Percentiles rank a stretch among this genome's conserved stretches.
phyloP scores from a whole-genome alignment of 176 grass and related monocot genomes.

The Oryza coarctata region DNA sequence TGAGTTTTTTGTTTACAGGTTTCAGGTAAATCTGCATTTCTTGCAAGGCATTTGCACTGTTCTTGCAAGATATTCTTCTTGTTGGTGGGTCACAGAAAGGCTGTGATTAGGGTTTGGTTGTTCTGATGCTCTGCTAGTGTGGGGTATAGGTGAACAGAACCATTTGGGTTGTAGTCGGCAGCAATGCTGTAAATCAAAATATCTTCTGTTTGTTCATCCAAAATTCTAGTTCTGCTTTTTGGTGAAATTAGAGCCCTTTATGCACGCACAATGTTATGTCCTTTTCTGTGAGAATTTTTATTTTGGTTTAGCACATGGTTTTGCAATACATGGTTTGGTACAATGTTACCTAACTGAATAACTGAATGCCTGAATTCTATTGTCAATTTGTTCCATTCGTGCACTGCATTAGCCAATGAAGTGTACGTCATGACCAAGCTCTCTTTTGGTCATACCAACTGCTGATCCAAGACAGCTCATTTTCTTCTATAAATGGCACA shows the following conservation, averaged over 20 bases:
- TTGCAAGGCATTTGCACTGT: conserved; percentile 38
- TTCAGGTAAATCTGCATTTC: conserved; percentile 40
- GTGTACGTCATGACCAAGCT: background rate
- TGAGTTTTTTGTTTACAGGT: conserved; percentile 32
- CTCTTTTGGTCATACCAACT: conserved; percentile 28
- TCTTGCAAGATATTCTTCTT: conserved; percentile 24
- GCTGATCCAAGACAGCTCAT: background rate
- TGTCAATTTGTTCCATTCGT: background rate
- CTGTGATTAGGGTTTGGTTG: conserved; percentile 22
- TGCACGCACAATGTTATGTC: background rate
- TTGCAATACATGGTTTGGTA: background rate
- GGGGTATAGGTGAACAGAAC: conserved; percentile 26
- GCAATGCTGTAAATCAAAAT: background rate
- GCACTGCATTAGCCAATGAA: background rate
- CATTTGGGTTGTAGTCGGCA: conserved; percentile 2
- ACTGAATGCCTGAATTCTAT: background rate
- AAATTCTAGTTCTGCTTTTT: conserved; percentile 14
- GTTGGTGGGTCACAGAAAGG: conserved; percentile 37
- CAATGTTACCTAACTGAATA: conserved; percentile 3
- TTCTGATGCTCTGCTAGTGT: background rate
- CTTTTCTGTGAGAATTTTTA: background rate
- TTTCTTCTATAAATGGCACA: background rate
- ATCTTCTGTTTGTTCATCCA: conserved; percentile 46
- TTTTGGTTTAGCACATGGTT: background rate
- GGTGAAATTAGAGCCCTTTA: background rate